Conservation (phyloP, 2,329 filamentous ascomycete genomes). For the Fusarium humuli region DNA sequence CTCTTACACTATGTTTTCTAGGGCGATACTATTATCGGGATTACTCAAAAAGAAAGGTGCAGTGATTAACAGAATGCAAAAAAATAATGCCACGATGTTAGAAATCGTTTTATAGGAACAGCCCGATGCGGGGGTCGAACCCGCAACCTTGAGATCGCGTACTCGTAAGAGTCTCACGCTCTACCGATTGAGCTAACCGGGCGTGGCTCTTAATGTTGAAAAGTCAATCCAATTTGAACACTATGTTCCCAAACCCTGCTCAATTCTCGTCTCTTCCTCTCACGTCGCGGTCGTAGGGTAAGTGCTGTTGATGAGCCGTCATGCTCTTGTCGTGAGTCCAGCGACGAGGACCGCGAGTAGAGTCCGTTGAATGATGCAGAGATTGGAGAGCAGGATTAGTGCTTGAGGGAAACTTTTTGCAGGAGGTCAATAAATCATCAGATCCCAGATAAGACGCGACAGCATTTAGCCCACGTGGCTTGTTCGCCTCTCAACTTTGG, state of each 20-base stretch:
- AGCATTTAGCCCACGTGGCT: slow-evolving; percentile 12
- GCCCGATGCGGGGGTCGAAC: slow-evolving; percentile 63
- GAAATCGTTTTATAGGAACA: slow-evolving; percentile 50
- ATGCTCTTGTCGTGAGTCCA: no score
- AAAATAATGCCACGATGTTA: slow-evolving; percentile 15
- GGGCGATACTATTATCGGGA: no score
- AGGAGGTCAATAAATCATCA: no score
- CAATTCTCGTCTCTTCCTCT: background rate
- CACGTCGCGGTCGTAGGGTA: background rate
- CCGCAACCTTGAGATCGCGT: slow-evolving; percentile 65
- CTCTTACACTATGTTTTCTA: no score
- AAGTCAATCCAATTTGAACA: fast-evolving
- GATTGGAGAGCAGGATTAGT: background rate
- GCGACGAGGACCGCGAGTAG: no score
- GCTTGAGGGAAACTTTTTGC: no score
- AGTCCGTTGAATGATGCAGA: no score
- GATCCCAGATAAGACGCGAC: background rate
- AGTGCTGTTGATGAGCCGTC: fast-evolving
- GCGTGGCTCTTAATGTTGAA: slow-evolving; percentile 43
- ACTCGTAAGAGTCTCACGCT: slow-evolving; percentile 74
- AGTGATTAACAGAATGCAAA: background rate
- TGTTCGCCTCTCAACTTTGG: background rate
- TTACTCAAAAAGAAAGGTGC: no score
- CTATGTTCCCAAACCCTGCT: background rate
- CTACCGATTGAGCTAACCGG: slow-evolving; percentile 60